Evolutionary conservation across 495 filamentous ascomycete genomes (phyloP), one percentile per base, ranked within the genome.

Genomic region (Tuber brumale): DNA sequence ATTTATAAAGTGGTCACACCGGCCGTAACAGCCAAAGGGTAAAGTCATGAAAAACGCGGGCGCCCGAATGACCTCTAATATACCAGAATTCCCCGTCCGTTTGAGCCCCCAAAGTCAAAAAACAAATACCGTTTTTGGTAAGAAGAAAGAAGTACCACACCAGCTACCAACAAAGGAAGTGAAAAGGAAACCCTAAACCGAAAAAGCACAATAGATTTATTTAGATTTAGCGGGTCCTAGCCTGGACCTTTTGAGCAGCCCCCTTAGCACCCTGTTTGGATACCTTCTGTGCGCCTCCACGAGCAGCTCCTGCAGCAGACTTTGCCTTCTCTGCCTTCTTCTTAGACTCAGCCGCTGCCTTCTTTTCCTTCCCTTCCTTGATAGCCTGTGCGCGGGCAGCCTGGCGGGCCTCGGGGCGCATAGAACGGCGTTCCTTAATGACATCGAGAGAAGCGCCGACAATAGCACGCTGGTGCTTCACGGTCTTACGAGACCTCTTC

Each of bases 271-370:
- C 94, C 90, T 97, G 94, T 92, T 99, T 99, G 88, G 93, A 92
- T 85, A 90, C 88, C 85, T 97, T 92, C 84, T 91, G 88, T 76
- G 88, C 87, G 87, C 93, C 88, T 80, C 94, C 94, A 87, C 92
- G 91, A 84, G 91, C 88, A 71, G 89, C 89, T 69, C 83, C 79
- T 76, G 91, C 90, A 77, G 94, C 95, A 82, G 79, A 88, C 93
- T 98, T 99, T 80, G 95, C 95, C 93, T 99, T 99, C 87, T 98
- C 96, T 69, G 92, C 91, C 93, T 97, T 98, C 93, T 99, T 99
- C 86, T 90, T 90, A 85, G 89, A 91, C 86, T 92, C 90, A 72
- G 90, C 88, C 75, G 89, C 93, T 77, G 90, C 87, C 88, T 95
- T 95, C 93, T 97, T 97, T 86, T 95, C 95, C 91, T 99, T 99